Base-by-base conservation (phyloP, 345 rosid species). In the Hibiscus tridactylites region DNA sequence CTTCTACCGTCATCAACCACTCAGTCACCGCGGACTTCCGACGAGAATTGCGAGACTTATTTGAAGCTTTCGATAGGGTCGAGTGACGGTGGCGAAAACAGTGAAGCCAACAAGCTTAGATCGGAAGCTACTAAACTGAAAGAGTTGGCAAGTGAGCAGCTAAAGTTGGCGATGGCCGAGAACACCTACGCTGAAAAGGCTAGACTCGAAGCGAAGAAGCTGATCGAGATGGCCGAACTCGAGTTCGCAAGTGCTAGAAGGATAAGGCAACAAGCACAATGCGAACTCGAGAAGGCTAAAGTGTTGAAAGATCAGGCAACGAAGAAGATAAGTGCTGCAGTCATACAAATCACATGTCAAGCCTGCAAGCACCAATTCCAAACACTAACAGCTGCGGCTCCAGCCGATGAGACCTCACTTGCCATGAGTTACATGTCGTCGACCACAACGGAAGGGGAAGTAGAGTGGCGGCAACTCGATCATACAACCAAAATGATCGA, bases 341-440 rank as follows among this genome's bases (percentile, higher is more conserved):
- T 87, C 19, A 79, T 88, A 85, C 88, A 84, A 57, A 83, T 91
- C 59, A 91, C 97, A 70, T 91, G 97, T 71, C 91, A 86, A 71
- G 80, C 86, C 68, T 91, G 97, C 78, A 89, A 89, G 81, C 86
- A 80, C 19, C 92, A 84, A 39, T 89, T 91, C 72, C 87, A 83
- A 68, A 79, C 83, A 11, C 67, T 83, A 5, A 73, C 81, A 1
- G 73, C 81, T 1, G 64, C 71, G 21, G 71, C 81, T 5, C 74
- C 78, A 0, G 86, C 89, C 1, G 92, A 91, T 6, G 97, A 91
- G 77, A 87, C 89, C n/a, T 89, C 94, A 11, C 81, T 91, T 50
- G 92, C 81, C 21, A 79, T 85, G 77, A 91, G 97, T 84, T 91
- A 89, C 80, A 80, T 91, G 89, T 89, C 97, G 12, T 89, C 92